Base-by-base conservation (phyloP, 352 stramenopile genomes). In the Blastocystis sp. region DNA sequence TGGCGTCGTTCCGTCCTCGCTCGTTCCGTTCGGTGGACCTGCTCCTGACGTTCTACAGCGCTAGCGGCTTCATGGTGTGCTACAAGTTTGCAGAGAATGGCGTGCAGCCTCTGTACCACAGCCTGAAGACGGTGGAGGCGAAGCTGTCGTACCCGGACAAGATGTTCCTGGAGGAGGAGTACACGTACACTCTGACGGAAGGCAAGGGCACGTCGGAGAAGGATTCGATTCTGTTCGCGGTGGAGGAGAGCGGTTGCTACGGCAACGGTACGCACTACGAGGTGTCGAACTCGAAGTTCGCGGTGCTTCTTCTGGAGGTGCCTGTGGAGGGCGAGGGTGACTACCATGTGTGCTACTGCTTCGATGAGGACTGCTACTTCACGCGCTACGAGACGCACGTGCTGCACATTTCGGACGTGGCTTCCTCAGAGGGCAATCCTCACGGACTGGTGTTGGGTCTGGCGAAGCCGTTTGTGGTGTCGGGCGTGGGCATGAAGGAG, bases 321-420 rank as follows among this genome's bases (percentile, higher is more conserved):
- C 69, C 69, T n/a, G 56, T 81, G 18, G 21, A 4, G 2, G 53
- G 53, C 18, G 44, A 63, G 42, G 69, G 69, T 51, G 46, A 81
- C 40, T 81, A 81, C 36, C 56, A 38, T 11, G 7, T 81, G 7
- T 59, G 69, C 69, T 81, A 64, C 40, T 81, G 69, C 69, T 81
- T 81, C 69, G 34, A 32, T n/a, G 69, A 81, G 9, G 48, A 57
- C 53, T 81, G 69, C 46, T 81, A 63, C 69, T 24, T 81, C 14
- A 81, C 69, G 14, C 21, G 29, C 46, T 40, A 61, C 11, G 2
- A 27, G n/a, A 11, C 56, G 29, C 36, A 38, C 29, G 46, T 81
- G 24, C 63, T 63, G 29, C 69, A 81, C 32, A 44, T 81, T 38
- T 29, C 14, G n/a, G 69, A 81, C 34, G 38, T 81, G 29, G 16